These are phyloP conservation scores for Tylopilus subfusipes DNA, from an alignment of 768 basidiomycete species.

Conservation along the genomic window DNA sequence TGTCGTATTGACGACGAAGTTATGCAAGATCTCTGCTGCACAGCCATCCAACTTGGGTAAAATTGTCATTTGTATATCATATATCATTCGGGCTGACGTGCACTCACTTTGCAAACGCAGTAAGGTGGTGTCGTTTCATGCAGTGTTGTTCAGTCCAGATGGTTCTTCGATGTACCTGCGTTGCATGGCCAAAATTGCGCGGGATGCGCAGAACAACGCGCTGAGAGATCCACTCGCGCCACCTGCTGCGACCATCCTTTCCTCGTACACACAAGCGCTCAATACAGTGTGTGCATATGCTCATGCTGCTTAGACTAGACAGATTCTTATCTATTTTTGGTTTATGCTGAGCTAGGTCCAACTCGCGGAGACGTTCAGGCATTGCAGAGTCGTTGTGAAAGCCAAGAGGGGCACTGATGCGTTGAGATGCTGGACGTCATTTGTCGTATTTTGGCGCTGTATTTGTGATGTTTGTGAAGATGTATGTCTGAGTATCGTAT, in stretches of 20 bases:
- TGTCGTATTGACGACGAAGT: not conserved
- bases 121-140: constrained; percentile 54
- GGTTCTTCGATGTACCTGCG: constrained; percentile 29
- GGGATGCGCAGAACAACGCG: constrained; percentile 42
- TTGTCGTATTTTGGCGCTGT: too few relatives aligned
- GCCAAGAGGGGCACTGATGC: constrained; percentile 48
- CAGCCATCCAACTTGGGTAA: constrained; percentile 45
- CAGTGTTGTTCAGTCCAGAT: constrained; percentile 52
- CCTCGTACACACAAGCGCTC: constrained; percentile 48
- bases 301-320: too few relatives aligned
- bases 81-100: not conserved
- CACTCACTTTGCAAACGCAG: constrained; percentile 25
- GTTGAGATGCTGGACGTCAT: constrained; percentile 6
- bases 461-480: too few relatives aligned
- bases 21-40: constrained; percentile 40
- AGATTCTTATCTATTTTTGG: not conserved
- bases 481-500: too few relatives aligned
- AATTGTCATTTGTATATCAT: too few relatives aligned
- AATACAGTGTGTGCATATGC: constrained; percentile 39
- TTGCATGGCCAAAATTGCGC: constrained; percentile 51
- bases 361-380: constrained; percentile 53
- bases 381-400: constrained; percentile 57
- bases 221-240: constrained; percentile 40
- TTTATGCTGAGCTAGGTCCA: constrained; percentile 38
- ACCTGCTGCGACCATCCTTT: constrained; percentile 32